Evolutionary conservation across 2,329 filamentous ascomycete genomes (phyloP), one percentile per base, ranked within the genome.

Genomic region (Trichoderma simmonsii): DNA sequence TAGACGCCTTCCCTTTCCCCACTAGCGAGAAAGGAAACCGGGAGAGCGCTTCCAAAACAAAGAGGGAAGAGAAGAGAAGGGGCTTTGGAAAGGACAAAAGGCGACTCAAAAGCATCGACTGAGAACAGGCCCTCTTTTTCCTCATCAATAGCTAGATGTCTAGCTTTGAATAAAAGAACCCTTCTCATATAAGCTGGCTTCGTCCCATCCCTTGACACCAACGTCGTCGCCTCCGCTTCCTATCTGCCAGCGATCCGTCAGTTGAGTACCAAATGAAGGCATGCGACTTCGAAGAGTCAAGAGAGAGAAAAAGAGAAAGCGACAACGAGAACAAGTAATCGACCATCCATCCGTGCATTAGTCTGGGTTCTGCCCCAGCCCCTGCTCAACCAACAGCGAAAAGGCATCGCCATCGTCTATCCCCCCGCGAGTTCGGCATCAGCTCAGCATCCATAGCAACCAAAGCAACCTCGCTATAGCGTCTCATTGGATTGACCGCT

Each of bases 111-210:
- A 18, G 3, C 9, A 61, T 18, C 59, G n/a, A 14, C n/a, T 43
- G 36, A 51, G 28, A 34, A 67, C 8, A 26, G 26, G 30, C 21
- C 15, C 57, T 54, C 57, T 28, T 61, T 61, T 54, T 54, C 24
- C 36, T 51, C 57, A n/a, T 63, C 66, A 57, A 73, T 73, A 73
- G 68, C 73, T 74, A 69, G 71, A 67, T 57, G 48, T 61, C 72
- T 73, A 70, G 73, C 72, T 69, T 70, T 72, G 72, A 72, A 73
- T 74, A 68, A 60, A 51, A 63, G 24, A 28, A 51, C 18, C 36
- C 36, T 48, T 32, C 48, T 57, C 48, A 64, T 39, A 62, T 21
- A 57, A 60, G 8, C n/a, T 68, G 36, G 36, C 54, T 11, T 60
- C 32, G 12, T 48, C 36, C 56, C 12, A 54, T 32, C 34, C 57